These are phyloP conservation scores for Alternaria solani DNA, from an alignment of 2,329 filamentous ascomycete genomes.

Conservation along the genomic window DNA sequence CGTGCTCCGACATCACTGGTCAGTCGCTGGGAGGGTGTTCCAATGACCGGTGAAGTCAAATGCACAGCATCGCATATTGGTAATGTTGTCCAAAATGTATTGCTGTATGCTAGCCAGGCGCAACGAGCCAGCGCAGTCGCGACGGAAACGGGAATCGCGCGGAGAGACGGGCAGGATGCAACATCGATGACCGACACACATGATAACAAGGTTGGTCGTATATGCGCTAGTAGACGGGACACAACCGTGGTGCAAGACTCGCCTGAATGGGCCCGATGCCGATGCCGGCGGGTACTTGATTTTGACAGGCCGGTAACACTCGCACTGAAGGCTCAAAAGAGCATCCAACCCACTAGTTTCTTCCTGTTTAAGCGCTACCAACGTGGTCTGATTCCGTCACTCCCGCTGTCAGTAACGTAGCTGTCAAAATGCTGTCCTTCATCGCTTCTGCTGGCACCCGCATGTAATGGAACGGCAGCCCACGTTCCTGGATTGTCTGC, in stretches of 20 bases:
- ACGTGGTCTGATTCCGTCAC: constrained; percentile 39
- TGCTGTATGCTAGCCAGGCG: constrained; percentile 26
- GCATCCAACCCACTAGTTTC: constrained; percentile 19
- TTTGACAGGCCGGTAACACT: constrained; percentile 43
- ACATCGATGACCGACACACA: constrained; percentile 30
- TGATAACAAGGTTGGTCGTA: constrained; percentile 28
- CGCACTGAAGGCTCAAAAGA: constrained; percentile 25
- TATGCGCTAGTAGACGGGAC: constrained; percentile 34
- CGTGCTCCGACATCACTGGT: constrained; percentile 11
- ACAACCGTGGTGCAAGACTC: constrained; percentile 30
- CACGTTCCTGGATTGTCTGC: constrained; percentile 37
- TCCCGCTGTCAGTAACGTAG: constrained; percentile 44
- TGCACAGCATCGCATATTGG: not conserved
- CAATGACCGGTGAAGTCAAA: constrained; percentile 16
- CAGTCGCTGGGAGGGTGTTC: constrained; percentile 11
- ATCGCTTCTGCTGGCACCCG: constrained; percentile 37
- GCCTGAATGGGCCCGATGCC: constrained; percentile 21
- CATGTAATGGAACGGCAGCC: constrained; percentile 35
- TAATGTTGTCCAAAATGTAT: constrained; percentile 11
- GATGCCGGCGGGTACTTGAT: constrained; percentile 31
- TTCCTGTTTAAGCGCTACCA: constrained; percentile 24
- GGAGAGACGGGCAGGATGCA: constrained; percentile 40
- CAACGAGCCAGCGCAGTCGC: constrained; percentile 19
- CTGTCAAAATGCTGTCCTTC: constrained; percentile 43
- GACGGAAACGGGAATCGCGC: constrained; percentile 39